A percentile compares a stretch with the other conserved stretches of the same genome.
Conservation (phyloP, 1,284 basidiomycete genomes). For the Cryptococcus amylolentus region DNA sequence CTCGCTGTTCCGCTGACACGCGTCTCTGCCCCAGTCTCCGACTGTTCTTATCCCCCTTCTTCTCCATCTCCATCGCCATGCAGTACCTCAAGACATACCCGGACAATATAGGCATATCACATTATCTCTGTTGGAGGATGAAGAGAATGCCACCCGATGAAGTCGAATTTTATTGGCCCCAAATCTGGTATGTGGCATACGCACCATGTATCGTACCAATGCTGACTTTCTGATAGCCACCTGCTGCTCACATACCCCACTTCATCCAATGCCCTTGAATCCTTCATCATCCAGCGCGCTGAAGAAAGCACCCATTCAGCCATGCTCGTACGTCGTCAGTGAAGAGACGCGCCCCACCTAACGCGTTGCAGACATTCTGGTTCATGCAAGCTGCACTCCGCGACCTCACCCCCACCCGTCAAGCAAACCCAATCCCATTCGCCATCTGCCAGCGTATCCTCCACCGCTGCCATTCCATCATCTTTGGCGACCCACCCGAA, state of each 20-base stretch:
- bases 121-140: conserved; percentile 85
- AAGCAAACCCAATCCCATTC: conserved; percentile 72
- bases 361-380: conserved; percentile 74
- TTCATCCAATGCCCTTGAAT: conserved; percentile 82
- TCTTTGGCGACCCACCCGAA: conserved; percentile 82
- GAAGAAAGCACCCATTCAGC: conserved; percentile 89
- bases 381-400: conserved; percentile 94
- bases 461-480: conserved; percentile 92
- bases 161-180: conserved; percentile 92
- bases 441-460: conserved; percentile 87
- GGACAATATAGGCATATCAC: conserved; percentile 92
- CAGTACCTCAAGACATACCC: conserved; percentile 83
- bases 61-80: conserved; percentile 85
- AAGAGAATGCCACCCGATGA: conserved; percentile 72
- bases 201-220: neutral
- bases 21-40: conserved; percentile 55
- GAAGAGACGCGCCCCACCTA: neutral
- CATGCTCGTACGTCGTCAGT: conserved; percentile 68
- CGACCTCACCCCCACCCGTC: conserved; percentile 66
- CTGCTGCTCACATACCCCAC: conserved; percentile 86
- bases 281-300: conserved; percentile 79
- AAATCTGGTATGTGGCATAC: conserved; percentile 68
- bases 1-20: neutral
- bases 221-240: conserved; percentile 58
- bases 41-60: conserved; percentile 85